Evolutionary conservation across 306 rosid species (phyloP).

Genomic region (Lupinus albus): DNA sequence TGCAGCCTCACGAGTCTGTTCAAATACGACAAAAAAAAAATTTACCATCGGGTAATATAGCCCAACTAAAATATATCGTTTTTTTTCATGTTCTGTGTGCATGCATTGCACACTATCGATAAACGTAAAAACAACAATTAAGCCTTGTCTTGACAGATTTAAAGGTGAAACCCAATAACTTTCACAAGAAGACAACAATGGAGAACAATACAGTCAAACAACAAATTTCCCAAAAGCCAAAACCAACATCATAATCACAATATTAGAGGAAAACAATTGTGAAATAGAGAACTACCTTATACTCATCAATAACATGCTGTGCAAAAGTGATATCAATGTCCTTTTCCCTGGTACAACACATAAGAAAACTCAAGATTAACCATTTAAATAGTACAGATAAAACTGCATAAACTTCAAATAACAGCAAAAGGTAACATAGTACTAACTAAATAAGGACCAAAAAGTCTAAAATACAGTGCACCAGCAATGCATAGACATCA

Average conservation of each 20-base stretch:
- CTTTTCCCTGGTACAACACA: constrained; percentile 79
- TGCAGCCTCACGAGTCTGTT: constrained; percentile 94
- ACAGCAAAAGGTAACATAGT: not conserved
- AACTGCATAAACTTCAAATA: constrained; percentile 13
- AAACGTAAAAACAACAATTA: constrained; percentile 25
- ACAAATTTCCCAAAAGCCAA: constrained; percentile 1
- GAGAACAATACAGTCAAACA: constrained; percentile 21
- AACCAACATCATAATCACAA: too few species aligned
- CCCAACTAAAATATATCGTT: constrained; percentile 12
- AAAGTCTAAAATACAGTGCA: constrained; percentile 25
- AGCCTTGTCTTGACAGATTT: constrained; percentile 13
- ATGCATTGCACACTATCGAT: not conserved
- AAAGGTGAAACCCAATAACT: constrained; percentile 19
- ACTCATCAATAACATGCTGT: constrained; percentile 91
- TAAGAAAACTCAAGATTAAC: constrained; percentile 41
- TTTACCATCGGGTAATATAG: not conserved
- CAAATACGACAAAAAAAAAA: constrained; percentile 38
- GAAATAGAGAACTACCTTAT: constrained; percentile 63
- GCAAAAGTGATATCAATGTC: constrained; percentile 91
- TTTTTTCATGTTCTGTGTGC: not conserved
- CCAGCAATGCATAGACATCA: constrained; percentile 13
- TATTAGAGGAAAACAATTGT: not conserved
- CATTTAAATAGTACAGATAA: constrained; percentile 21
- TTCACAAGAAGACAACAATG: not conserved
- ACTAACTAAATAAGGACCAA: constrained; percentile 17